Conservation (phyloP, 441 rosid species). For the Mallotus japonicus region DNA sequence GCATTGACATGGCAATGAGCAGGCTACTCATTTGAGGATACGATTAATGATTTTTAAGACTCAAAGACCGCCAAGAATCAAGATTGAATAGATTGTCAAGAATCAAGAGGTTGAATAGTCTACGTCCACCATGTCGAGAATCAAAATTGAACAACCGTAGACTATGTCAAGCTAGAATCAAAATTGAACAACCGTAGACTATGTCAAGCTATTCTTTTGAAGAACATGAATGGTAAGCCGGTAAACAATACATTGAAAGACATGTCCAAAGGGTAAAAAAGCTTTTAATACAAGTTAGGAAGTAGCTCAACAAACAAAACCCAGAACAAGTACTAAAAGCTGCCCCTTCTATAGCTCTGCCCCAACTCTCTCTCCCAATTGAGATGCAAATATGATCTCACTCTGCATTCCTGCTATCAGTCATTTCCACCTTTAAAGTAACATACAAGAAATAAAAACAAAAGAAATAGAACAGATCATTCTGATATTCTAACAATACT, state of each 20-base stretch:
- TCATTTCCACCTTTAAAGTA: constrained; percentile 14
- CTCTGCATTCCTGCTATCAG: constrained; percentile 16
- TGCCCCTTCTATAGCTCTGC: constrained; percentile 12
- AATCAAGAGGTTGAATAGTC: too few species aligned
- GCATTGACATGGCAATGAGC: background rate
- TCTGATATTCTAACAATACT: constrained; percentile 17
- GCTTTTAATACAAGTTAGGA: constrained; percentile 10
- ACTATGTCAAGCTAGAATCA: too few species aligned
- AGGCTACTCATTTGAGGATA: background rate
- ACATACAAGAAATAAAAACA: constrained; percentile 17
- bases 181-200: background rate
- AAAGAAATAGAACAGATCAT: constrained; percentile 14
- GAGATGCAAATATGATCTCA: constrained; percentile 3
- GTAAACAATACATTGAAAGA: background rate
- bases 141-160: too few species aligned
- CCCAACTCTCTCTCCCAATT: constrained; percentile 11
- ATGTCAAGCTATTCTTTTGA: background rate
- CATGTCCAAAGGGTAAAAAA: background rate
- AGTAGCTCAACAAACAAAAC: constrained; percentile 15
- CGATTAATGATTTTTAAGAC: background rate
- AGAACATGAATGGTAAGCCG: background rate
- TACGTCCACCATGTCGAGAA: too few species aligned
- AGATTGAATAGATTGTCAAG: too few species aligned
- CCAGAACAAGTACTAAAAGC: constrained; percentile 5
- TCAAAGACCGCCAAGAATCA: background rate